These are phyloP conservation scores for Buddleja alternifolia DNA, from an alignment of 257 asterid species.

Conservation along the genomic window DNA sequence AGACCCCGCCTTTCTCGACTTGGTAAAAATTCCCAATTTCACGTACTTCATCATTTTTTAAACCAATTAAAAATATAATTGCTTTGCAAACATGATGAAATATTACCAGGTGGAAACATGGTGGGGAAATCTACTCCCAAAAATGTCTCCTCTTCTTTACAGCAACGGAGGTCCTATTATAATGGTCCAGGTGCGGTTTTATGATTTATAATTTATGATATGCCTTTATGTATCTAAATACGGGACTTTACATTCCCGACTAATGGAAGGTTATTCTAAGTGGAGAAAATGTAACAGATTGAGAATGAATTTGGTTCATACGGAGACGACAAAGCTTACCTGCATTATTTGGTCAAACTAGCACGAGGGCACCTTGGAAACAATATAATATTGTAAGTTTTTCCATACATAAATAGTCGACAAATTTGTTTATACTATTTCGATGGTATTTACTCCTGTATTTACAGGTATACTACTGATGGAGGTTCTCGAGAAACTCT, in stretches of 20 bases:
- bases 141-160: slow-evolving; percentile 71
- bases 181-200: slow-evolving; percentile 79
- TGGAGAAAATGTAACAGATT: slow-evolving; percentile 55
- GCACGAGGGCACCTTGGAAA: slow-evolving; percentile 81
- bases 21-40: slow-evolving; percentile 50
- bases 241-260: slow-evolving; percentile 5
- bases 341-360: slow-evolving; percentile 78
- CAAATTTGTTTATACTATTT: too few relatives aligned
- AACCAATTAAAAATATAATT: background rate
- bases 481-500: slow-evolving; percentile 86
- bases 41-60: slow-evolving; percentile 10
- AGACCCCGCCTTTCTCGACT: slow-evolving; percentile 72
- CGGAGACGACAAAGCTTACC: slow-evolving; percentile 87
- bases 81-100: slow-evolving; percentile 18
- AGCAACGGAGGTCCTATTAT: slow-evolving; percentile 88
- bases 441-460: too few relatives aligned
- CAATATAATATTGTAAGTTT: slow-evolving; percentile 72
- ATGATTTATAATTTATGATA: too few relatives aligned
- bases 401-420: slow-evolving; percentile 3
- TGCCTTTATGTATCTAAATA: slow-evolving; percentile 6
- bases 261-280: slow-evolving; percentile 33
- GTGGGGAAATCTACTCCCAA: slow-evolving; percentile 88
- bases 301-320: slow-evolving; percentile 98
- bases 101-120: slow-evolving; percentile 75
- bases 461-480: slow-evolving; percentile 90